These are phyloP conservation scores for Colletotrichum scovillei DNA, from an alignment of 2,329 filamentous ascomycete species.

Conservation along the genomic window DNA sequence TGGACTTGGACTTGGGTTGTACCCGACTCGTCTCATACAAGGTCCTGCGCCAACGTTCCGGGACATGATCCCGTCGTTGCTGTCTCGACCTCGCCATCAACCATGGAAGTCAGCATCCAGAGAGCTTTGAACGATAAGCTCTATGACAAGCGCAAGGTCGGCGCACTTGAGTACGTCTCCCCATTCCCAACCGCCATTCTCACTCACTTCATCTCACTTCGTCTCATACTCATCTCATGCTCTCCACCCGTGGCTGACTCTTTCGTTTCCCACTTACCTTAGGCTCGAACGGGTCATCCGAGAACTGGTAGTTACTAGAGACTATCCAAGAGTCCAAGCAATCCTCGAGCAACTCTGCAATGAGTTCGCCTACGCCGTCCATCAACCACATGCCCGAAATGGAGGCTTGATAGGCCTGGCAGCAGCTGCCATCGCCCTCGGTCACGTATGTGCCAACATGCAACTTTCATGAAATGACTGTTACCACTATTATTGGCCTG, in stretches of 20 bases:
- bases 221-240: background rate
- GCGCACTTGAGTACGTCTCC: conserved; percentile 87
- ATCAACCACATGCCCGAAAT: conserved; percentile 96
- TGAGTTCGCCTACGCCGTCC: conserved; percentile 96
- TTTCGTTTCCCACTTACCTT: background rate
- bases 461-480: background rate
- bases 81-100: conserved; percentile 17
- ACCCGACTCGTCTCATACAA: background rate
- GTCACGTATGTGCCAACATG: conserved; percentile 72
- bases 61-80: conserved; percentile 9
- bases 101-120: conserved; percentile 90
- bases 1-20: background rate
- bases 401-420: conserved; percentile 95
- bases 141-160: conserved; percentile 97
- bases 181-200: background rate
- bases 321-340: conserved; percentile 83
- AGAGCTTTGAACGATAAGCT: conserved; percentile 96
- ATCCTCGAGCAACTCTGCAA: conserved; percentile 97
- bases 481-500: background rate
- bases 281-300: conserved; percentile 93
- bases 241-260: conserved; percentile 1
- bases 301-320: conserved; percentile 80
- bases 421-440: conserved; percentile 94
- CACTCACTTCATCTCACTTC: background rate
- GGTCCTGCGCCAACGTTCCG: background rate